A percentile compares a stretch with the other conserved stretches of the same genome.
Evolutionary conservation across 371 early-diverging fungal genomes (phyloP).

Genomic region (Nematocida minor): DNA sequence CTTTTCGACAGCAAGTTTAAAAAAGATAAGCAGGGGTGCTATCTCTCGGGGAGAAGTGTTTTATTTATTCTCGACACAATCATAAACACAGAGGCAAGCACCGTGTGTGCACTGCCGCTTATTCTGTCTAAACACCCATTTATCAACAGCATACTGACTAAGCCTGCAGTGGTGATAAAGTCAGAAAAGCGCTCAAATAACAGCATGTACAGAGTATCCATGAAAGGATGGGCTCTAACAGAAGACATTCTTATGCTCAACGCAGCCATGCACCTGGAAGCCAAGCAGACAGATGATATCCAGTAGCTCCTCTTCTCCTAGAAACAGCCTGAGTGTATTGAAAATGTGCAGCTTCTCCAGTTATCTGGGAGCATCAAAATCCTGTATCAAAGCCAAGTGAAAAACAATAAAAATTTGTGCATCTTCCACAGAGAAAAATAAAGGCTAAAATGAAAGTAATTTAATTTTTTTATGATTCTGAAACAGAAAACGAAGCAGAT

Average conservation of each 20-base stretch:
- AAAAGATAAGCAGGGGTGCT: background rate
- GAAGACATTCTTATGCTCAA: background rate
- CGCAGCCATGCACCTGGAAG: background rate
- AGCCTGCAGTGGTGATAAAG: background rate
- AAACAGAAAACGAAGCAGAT: too few relatives aligned
- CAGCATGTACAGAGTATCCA: background rate
- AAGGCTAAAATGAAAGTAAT: too few relatives aligned
- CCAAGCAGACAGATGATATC: background rate
- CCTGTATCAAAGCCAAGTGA: too few relatives aligned
- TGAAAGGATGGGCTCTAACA: background rate
- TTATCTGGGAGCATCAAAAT: too few relatives aligned
- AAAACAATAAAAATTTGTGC: too few relatives aligned
- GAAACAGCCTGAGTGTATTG: too few relatives aligned
- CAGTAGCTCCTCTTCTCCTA: too few relatives aligned
- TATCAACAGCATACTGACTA: slow-evolving; percentile 3
- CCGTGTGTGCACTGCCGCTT: slow-evolving; percentile 19
- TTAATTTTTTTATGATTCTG: too few relatives aligned
- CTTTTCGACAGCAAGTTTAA: background rate
- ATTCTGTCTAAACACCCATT: slow-evolving; percentile 25
- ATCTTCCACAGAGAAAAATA: too few relatives aligned
- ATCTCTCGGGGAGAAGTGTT: slow-evolving; percentile 11
- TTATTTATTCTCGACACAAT: slow-evolving; percentile 41
- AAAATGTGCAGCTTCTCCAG: too few relatives aligned
- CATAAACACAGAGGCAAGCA: slow-evolving; percentile 18
- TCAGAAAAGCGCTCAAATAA: background rate